Conservation (phyloP, 768 basidiomycete genomes). For the Inosperma sp. region DNA sequence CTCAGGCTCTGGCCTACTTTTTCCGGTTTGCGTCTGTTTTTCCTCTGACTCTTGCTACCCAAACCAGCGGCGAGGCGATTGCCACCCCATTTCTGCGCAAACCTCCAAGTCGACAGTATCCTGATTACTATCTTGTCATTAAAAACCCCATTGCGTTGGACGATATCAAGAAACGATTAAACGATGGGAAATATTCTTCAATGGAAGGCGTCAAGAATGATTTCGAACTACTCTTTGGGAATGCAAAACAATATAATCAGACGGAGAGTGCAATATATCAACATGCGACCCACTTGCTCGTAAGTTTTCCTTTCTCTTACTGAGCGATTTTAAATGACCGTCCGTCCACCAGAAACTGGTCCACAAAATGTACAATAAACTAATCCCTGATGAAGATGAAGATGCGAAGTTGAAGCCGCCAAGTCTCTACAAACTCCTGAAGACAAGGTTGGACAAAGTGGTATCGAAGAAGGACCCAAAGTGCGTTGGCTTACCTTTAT, state of each 20-base stretch:
- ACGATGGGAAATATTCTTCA: conserved; percentile 52
- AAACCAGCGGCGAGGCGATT: conserved; percentile 57
- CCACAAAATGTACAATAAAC: conserved; percentile 44
- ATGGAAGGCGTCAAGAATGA: conserved; percentile 65
- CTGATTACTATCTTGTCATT: conserved; percentile 85
- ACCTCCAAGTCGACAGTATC: conserved; percentile 67
- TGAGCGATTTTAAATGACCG: conserved; percentile 5
- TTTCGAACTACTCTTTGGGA: conserved; percentile 74
- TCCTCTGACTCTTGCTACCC: conserved; percentile 17
- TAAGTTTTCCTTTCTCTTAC: conserved; percentile 34
- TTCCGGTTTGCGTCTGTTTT: conserved; percentile 21
- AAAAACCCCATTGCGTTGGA: conserved; percentile 80
- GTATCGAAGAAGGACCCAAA: conserved; percentile 65
- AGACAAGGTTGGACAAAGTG: conserved; percentile 65
- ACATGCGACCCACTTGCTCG: conserved; percentile 79
- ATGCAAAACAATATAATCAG: conserved; percentile 79
- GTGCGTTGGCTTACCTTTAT: conserved; percentile 38
- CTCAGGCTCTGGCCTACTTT: conserved; percentile 24
- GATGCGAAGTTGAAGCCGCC: conserved; percentile 53
- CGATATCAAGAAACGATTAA: conserved; percentile 80
- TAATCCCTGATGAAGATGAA: conserved; percentile 40
- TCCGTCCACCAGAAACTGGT: conserved; percentile 40
- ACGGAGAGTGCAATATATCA: conserved; percentile 74
- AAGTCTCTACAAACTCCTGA: conserved; percentile 63
- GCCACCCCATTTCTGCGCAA: conserved; percentile 63